Percentiles rank a stretch among this genome's conserved stretches.
Evolutionary conservation across 2,329 filamentous ascomycete species (phyloP).

Genomic region (Lanzia echinophila): DNA sequence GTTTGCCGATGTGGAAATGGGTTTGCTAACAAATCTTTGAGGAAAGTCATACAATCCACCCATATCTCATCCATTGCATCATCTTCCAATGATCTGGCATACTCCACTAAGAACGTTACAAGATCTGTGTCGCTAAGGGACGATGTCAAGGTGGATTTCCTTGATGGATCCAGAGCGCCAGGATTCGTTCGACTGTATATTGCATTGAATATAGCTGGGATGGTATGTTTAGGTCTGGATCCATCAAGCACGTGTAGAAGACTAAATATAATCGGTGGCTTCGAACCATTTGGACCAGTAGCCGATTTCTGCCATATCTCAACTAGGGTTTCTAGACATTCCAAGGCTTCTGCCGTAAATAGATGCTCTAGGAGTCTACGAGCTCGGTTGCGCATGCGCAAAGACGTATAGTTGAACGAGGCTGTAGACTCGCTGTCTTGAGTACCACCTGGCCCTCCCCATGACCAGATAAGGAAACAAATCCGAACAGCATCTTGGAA

Average conservation of each 20-base stretch:
- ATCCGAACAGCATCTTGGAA: constrained; percentile 94
- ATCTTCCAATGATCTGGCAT: constrained; percentile 83
- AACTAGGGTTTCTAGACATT: constrained; percentile 87
- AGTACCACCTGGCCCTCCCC: constrained; percentile 62
- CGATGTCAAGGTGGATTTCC: constrained; percentile 84
- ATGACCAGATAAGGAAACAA: constrained; percentile 92
- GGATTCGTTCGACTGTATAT: constrained; percentile 94
- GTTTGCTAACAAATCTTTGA: constrained; percentile 84
- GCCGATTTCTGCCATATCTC: constrained; percentile 66
- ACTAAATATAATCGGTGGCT: constrained; percentile 66
- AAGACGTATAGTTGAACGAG: constrained; percentile 84
- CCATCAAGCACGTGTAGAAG: constrained; percentile 87
- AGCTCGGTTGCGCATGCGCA: constrained; percentile 85
- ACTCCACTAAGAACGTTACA: constrained; percentile 83
- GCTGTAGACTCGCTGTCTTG: constrained; percentile 65
- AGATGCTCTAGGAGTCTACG: constrained; percentile 85
- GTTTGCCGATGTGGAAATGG: constrained; percentile 93
- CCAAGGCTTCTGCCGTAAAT: constrained; percentile 84
- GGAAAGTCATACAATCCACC: constrained; percentile 85
- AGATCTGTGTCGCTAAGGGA: constrained; percentile 77
- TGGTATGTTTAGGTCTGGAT: constrained; percentile 81
- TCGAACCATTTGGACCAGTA: constrained; percentile 40
- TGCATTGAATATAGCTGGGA: constrained; percentile 91
- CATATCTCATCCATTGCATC: constrained; percentile 98
- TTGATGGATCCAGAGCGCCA: constrained; percentile 64